A percentile compares a stretch with the other conserved stretches of the same genome.
Conservation (phyloP, 805 yeast species). For the Ogataea populi-albae region DNA sequence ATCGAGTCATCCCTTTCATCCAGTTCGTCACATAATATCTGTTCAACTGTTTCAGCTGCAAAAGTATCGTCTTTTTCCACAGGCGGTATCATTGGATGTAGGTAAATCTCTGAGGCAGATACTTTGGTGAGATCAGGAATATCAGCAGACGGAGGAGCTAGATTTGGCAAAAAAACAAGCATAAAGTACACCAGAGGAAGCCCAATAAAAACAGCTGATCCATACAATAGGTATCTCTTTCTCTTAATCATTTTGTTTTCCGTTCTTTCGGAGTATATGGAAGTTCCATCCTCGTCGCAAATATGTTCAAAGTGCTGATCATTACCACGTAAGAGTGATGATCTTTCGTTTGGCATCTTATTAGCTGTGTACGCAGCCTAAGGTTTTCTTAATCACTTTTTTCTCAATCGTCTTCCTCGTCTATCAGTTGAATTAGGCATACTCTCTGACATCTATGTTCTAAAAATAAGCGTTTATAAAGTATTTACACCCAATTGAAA, state of each 20-base stretch:
- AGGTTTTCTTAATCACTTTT: no score
- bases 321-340: background rate
- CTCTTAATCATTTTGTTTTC: constrained; percentile 8
- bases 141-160: constrained; percentile 31
- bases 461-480: no score
- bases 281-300: constrained; percentile 19
- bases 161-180: constrained; percentile 29
- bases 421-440: no score
- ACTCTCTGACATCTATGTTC: no score
- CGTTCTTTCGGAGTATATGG: background rate
- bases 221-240: constrained; percentile 10
- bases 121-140: constrained; percentile 28
- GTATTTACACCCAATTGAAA: no score
- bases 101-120: constrained; percentile 18
- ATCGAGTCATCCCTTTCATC: constrained; percentile 18
- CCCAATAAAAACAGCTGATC: constrained; percentile 10
- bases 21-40: constrained; percentile 2
- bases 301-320: no score
- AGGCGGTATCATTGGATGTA: constrained; percentile 31
- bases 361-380: no score
- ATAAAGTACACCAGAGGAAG: constrained; percentile 28
- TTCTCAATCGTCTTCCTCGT: no score
- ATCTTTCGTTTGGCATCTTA: background rate
- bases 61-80: background rate
- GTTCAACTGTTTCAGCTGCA: background rate